Evolutionary conservation across 345 rosid species (phyloP).

Genomic region (Eucalyptus sp.): DNA sequence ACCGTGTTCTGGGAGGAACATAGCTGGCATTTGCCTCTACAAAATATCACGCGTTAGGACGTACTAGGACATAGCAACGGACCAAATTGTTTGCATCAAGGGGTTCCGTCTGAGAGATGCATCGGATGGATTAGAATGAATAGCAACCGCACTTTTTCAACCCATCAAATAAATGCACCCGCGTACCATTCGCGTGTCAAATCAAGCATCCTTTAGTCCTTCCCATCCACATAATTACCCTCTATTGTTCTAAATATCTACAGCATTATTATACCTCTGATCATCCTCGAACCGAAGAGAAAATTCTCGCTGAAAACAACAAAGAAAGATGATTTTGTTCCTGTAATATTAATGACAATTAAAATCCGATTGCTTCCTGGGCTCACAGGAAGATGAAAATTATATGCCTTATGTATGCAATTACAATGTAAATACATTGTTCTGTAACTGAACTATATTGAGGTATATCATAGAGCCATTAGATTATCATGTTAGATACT

Average conservation of each 20-base stretch:
- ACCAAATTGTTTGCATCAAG: not conserved
- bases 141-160: not conserved
- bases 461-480: not conserved
- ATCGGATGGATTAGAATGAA: not conserved
- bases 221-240: not conserved
- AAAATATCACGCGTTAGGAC: not conserved
- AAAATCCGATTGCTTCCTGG: not conserved
- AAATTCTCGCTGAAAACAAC: not conserved
- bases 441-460: not conserved
- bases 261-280: not conserved
- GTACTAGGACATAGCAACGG: not conserved
- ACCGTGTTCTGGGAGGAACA: not conserved
- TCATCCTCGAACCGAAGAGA: not conserved
- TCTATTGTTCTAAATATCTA: not conserved
- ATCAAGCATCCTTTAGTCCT: not conserved
- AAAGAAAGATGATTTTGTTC: not conserved
- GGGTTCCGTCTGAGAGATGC: not conserved
- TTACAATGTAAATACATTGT: not conserved
- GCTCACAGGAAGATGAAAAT: not conserved
- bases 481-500: not conserved
- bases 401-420: not conserved
- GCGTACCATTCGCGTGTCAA: not conserved
- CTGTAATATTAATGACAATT: not conserved
- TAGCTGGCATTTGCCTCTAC: not conserved
- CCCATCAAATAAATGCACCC: not conserved